Conservation (phyloP, 1,139 yeast species). For the Saccharomyces hybrid region DNA sequence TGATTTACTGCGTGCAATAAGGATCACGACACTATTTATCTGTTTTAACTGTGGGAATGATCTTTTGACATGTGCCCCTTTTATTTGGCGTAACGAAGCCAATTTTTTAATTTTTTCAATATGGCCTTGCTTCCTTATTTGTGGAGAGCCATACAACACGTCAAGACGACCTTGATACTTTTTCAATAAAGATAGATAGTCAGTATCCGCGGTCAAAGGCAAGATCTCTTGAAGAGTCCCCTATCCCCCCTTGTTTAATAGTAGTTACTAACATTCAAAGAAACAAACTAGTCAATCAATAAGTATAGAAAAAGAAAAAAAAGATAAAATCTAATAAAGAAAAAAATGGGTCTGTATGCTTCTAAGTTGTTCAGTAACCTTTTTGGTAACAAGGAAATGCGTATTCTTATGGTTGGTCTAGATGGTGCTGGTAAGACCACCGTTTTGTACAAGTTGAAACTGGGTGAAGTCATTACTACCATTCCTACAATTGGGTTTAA, state of each 20-base stretch:
- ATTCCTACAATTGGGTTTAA: too few species aligned
- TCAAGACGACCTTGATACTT: neutral
- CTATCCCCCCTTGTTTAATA: neutral
- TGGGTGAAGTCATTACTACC: too few species aligned
- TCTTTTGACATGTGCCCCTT: neutral
- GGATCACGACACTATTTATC: neutral
- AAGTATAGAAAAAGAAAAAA: neutral
- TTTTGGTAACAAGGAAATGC: too few species aligned
- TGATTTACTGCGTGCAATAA: neutral
- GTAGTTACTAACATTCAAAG: neutral
- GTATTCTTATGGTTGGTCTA: too few species aligned
- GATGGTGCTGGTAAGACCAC: too few species aligned
- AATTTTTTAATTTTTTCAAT: neutral
- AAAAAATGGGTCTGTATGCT: conserved; percentile 72
- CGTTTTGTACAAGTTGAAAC: too few species aligned
- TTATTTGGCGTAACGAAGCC: neutral
- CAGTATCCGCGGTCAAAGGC: neutral
- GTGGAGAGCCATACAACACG: neutral
- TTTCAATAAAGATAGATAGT: neutral
- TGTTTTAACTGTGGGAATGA: neutral
- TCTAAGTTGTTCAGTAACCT: conserved; percentile 39
- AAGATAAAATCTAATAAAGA: neutral
- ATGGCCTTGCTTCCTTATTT: neutral
- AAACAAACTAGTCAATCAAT: neutral
- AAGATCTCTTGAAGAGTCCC: neutral